Base-by-base conservation (phyloP, 768 basidiomycete genomes). In the Trichaptum fuscoviolaceum region DNA sequence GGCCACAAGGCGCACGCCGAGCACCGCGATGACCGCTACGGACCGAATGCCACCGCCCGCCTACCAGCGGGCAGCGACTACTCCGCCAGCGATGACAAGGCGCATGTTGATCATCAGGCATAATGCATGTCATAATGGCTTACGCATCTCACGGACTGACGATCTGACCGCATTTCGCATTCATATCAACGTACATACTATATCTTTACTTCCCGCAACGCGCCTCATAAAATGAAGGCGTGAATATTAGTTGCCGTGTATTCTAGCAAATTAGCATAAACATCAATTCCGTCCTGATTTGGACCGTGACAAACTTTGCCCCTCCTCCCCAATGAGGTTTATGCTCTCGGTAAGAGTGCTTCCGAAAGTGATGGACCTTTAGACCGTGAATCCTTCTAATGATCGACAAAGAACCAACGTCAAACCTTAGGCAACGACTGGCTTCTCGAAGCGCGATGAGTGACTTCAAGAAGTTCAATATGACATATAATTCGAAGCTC, bases 111-210 rank as follows among this genome's bases (percentile, higher is more conserved):
- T 34, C 62, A 63, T 26, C 63, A 42, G 67, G 69, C 69, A 68
- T 69, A 25, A 52, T 61, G 57, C 65, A 68, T 36, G 64, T 12
- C 36, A 74, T 17, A 61, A 69, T 24, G 74, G 73, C 63, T 66
- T 25, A 20, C 42, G 15, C 20, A 52, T 20, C 20, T 52, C 15
- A 52, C 42, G 42, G 42, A 52, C 42, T 52, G 2, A 52, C 42
- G 42, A 52, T 52, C 42, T 52, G 15, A 52, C 42, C 20, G 20
- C 12, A 52, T 52, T 20, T 52, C 20, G 42, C 6, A 3, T 12
- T 52, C 42, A 15, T 52, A 2, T 12, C 10, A 52, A 12, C 42
- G 20, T 20, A 52, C 42, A 20, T 52, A n/a, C n/a, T n/a, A 30
- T 30, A 30, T 52, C 12, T 12, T 52, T 52, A 52, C 42, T 15